Conservation (phyloP, 1,284 basidiomycete species). For the Wolfiporia cocos region DNA sequence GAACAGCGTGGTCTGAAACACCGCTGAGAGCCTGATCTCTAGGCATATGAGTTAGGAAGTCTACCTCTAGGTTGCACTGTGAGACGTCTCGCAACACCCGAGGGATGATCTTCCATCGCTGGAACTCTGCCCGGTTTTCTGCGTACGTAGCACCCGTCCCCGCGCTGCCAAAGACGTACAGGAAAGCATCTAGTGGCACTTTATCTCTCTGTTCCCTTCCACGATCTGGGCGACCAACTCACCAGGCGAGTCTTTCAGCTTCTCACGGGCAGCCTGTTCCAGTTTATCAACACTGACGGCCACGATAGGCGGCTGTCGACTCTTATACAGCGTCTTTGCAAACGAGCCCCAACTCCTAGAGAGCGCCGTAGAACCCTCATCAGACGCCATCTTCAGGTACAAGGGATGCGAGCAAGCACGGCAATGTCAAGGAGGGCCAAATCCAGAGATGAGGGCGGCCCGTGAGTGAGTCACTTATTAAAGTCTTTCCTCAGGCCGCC, state of each 20-base stretch:
- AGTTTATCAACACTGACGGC: slow-evolving; percentile 34
- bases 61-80: slow-evolving; percentile 52
- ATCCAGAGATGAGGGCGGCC: too few relatives aligned
- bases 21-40: neutral
- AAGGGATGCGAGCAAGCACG: too few relatives aligned
- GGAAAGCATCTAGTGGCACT: slow-evolving; percentile 34
- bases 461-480: too few relatives aligned
- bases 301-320: slow-evolving; percentile 25
- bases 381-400: too few relatives aligned
- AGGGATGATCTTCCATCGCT: slow-evolving; percentile 63
- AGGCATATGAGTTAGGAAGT: slow-evolving; percentile 1
- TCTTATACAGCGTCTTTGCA: slow-evolving; percentile 13
- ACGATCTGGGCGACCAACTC: slow-evolving; percentile 9
- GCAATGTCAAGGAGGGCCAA: too few relatives aligned
- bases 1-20: slow-evolving; percentile 49
- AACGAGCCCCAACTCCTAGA: neutral
- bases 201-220: slow-evolving; percentile 29
- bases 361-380: too few relatives aligned
- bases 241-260: slow-evolving; percentile 33
- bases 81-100: slow-evolving; percentile 70
- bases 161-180: slow-evolving; percentile 57
- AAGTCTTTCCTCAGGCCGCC: too few relatives aligned
- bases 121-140: slow-evolving; percentile 50
- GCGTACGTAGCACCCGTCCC: slow-evolving; percentile 50
- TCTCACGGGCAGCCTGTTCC: slow-evolving; percentile 37